A percentile compares a stretch with the other conserved stretches of the same genome.
These are phyloP conservation scores for Sporopachydermia lactativora DNA, from an alignment of 805 yeast species.

Conservation along the genomic window DNA sequence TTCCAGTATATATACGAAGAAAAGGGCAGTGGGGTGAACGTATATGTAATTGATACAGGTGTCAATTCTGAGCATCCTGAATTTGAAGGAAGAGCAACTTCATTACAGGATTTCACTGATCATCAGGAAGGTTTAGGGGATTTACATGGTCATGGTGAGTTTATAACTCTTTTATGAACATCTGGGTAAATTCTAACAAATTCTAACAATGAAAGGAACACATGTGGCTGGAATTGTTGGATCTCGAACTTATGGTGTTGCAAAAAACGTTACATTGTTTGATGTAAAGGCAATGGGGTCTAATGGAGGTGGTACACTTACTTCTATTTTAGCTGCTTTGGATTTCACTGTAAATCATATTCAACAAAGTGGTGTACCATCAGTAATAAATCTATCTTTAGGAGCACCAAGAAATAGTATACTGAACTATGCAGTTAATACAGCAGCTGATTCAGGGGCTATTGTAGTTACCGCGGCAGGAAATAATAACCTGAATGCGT, in stretches of 20 bases:
- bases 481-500: constrained; percentile 64
- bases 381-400: constrained; percentile 58
- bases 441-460: constrained; percentile 57
- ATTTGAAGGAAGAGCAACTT: constrained; percentile 27
- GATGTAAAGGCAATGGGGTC: constrained; percentile 64
- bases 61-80: constrained; percentile 30
- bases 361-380: constrained; percentile 14
- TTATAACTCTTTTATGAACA: background rate
- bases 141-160: constrained; percentile 62
- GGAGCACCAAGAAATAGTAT: constrained; percentile 60
- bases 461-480: constrained; percentile 78
- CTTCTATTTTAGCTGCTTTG: constrained; percentile 15
- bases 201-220: constrained; percentile 24
- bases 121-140: constrained; percentile 38
- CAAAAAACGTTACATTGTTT: constrained; percentile 49
- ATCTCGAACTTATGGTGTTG: constrained; percentile 68
- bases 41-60: constrained; percentile 80
- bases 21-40: constrained; percentile 47
- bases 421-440: constrained; percentile 61
- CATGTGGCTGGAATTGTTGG: constrained; percentile 88
- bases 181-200: background rate
- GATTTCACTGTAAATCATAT: constrained; percentile 20
- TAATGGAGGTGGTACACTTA: constrained; percentile 56
- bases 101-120: constrained; percentile 31
- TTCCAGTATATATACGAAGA: constrained; percentile 12